These are phyloP conservation scores for Chenopodium album DNA, from an alignment of 148 eudicot species.

Conservation along the genomic window DNA sequence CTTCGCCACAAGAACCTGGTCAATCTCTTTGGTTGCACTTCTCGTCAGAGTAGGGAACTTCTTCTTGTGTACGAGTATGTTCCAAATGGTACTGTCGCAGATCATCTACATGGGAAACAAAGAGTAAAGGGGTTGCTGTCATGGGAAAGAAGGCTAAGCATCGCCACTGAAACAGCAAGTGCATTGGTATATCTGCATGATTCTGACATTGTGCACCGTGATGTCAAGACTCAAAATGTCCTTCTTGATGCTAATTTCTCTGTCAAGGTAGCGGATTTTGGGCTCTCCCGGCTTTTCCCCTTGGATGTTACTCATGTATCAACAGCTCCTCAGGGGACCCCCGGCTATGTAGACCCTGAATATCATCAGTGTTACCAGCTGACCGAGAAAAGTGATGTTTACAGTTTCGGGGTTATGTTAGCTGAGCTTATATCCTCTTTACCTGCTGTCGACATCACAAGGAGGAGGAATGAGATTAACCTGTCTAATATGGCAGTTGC, in stretches of 20 bases:
- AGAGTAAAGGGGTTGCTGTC: slow-evolving; percentile 20
- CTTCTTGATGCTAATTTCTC: slow-evolving; percentile 48
- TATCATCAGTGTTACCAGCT: slow-evolving; percentile 46
- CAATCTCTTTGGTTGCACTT: slow-evolving; percentile 73
- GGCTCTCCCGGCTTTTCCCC: slow-evolving; percentile 42
- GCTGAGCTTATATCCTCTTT: slow-evolving; percentile 42
- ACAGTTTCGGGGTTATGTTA: slow-evolving; percentile 40
- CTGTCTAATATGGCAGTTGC: slow-evolving; percentile 27
- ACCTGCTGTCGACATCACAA: slow-evolving; percentile 45
- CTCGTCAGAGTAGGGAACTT: slow-evolving; percentile 48
- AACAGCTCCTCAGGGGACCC: slow-evolving; percentile 51
- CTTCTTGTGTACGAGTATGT: slow-evolving; percentile 76
- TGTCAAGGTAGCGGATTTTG: slow-evolving; percentile 48
- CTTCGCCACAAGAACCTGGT: slow-evolving; percentile 68
- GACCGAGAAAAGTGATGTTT: slow-evolving; percentile 43
- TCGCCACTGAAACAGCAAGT: slow-evolving; percentile 51
- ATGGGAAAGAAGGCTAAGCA: slow-evolving; percentile 48
- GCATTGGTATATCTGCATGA: slow-evolving; percentile 60
- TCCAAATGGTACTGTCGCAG: slow-evolving; percentile 74
- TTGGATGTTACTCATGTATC: slow-evolving; percentile 40
- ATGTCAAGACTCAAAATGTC: slow-evolving; percentile 59
- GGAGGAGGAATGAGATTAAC: slow-evolving; percentile 37
- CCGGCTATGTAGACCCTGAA: slow-evolving; percentile 49
- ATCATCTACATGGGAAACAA: slow-evolving; percentile 57
- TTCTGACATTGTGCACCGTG: slow-evolving; percentile 58